These are phyloP conservation scores for Rhizomucor miehei DNA, from an alignment of 371 early-diverging fungal genomes.

Conservation along the genomic window DNA sequence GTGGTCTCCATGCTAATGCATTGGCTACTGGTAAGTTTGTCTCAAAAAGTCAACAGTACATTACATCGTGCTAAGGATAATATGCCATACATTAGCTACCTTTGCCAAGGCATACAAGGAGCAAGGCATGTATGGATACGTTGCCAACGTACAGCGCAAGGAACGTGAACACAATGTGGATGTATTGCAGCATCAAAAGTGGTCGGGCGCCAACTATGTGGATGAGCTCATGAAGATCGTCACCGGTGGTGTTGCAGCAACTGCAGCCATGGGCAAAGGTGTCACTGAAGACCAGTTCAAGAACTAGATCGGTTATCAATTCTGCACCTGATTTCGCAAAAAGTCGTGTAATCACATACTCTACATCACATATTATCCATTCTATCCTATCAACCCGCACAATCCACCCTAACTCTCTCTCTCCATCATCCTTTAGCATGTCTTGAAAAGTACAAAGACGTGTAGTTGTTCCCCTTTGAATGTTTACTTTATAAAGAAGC, in stretches of 20 bases:
- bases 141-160: slow-evolving; percentile 90
- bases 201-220: slow-evolving; percentile 97
- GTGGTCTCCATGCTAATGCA: slow-evolving; percentile 95
- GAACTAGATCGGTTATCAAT: slow-evolving; percentile 9
- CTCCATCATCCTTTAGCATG: no score
- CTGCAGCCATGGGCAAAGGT: slow-evolving; percentile 97
- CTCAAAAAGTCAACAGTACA: neutral
- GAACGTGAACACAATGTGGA: slow-evolving; percentile 92
- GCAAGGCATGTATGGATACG: slow-evolving; percentile 95
- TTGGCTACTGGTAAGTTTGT: slow-evolving; percentile 48
- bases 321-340: no score
- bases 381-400: neutral
- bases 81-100: slow-evolving; percentile 58
- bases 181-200: slow-evolving; percentile 94
- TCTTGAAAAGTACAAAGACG: no score
- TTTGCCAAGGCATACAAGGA: slow-evolving; percentile 91
- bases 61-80: neutral
- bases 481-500: no score
- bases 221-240: slow-evolving; percentile 92
- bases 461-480: no score
- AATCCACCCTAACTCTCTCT: no score
- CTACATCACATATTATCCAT: neutral
- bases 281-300: slow-evolving; percentile 83
- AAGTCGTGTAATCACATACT: neutral
- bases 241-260: slow-evolving; percentile 91